Base-by-base conservation (phyloP, 306 rosid genomes). In the Abrus pulchellus region DNA sequence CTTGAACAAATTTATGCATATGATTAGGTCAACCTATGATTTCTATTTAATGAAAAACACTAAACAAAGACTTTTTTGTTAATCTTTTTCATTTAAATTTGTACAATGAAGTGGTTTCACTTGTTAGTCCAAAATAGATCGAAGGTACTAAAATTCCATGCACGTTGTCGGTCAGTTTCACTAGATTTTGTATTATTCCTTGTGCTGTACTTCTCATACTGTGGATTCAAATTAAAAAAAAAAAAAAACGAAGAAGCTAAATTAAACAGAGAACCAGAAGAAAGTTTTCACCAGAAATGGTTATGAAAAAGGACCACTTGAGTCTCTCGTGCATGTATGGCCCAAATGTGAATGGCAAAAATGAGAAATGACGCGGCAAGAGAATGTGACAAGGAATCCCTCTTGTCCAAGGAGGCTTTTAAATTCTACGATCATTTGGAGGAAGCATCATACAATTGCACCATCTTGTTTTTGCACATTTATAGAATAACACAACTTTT, bases 1-100 rank as follows among this genome's bases (percentile, higher is more conserved):
- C 30, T 4, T 62, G 11, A 12, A 63, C 29, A 36, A 65, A 41
- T 41, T n/a, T 65, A 43, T 41, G 53, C 27, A 68, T 45, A 3
- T 44, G 7, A 44, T 68, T 68, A 68, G 27, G 36, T 68, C 74
- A 45, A 45, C 34, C 2, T 66, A 66, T 65, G 7, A 65, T 33
- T 12, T 41, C 11, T 43, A 68, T n/a, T 28, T 27, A 68, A 68
- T 7, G 4, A 1, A 44, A 27, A 45, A 14, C 45, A 40, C 30
- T 14, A 40, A 64, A 38, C 29, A 3, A n/a, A 1, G 44, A 12
- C 45, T 62, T 9, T 8, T 44, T 66, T 40, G 8, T 67, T 40
- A n/a, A 63, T 12, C 7, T 13, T 38, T 36, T 64, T 64, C 53
- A 14, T 66, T 43, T 41, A 38, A 36, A 2, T 1, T 14, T 66